Evolutionary conservation across 306 rosid species (phyloP).

Genomic region (Castanea sativa): DNA sequence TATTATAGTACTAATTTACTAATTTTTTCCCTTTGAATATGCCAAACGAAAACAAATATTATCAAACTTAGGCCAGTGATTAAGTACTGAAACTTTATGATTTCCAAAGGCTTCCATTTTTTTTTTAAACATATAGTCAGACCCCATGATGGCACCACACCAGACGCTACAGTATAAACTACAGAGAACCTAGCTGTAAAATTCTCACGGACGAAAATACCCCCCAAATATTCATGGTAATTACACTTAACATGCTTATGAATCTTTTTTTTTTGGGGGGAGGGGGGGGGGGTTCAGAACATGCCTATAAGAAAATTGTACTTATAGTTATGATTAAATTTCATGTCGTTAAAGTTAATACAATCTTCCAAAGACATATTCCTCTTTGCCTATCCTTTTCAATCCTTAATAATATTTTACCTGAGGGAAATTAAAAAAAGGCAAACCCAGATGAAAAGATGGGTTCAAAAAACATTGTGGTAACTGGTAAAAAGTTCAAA

Average conservation of each 20-base stretch:
- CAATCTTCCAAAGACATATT: no score
- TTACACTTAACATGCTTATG: slow-evolving; percentile 8
- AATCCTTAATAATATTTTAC: no score
- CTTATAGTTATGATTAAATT: no score
- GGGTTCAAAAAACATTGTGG: neutral
- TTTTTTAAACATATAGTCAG: slow-evolving; percentile 20
- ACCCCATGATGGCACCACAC: slow-evolving; percentile 17
- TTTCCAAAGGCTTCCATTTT: neutral
- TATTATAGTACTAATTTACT: neutral
- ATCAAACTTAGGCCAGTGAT: neutral
- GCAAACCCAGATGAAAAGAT: no score
- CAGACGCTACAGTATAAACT: neutral
- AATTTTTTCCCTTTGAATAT: neutral
- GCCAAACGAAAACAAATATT: neutral
- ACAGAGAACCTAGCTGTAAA: slow-evolving; percentile 18
- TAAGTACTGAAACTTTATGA: slow-evolving; percentile 7
- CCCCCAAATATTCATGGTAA: neutral
- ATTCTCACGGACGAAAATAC: neutral
- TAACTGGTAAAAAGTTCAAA: slow-evolving; percentile 1
- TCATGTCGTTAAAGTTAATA: no score
- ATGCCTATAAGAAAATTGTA: no score
- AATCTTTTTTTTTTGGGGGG: no score
- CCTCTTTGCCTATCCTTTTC: no score
- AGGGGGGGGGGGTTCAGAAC: no score
- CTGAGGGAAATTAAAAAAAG: no score